These are phyloP conservation scores for Penicillium sp. DNA, from an alignment of 2,329 filamentous ascomycete species.

Conservation along the genomic window DNA sequence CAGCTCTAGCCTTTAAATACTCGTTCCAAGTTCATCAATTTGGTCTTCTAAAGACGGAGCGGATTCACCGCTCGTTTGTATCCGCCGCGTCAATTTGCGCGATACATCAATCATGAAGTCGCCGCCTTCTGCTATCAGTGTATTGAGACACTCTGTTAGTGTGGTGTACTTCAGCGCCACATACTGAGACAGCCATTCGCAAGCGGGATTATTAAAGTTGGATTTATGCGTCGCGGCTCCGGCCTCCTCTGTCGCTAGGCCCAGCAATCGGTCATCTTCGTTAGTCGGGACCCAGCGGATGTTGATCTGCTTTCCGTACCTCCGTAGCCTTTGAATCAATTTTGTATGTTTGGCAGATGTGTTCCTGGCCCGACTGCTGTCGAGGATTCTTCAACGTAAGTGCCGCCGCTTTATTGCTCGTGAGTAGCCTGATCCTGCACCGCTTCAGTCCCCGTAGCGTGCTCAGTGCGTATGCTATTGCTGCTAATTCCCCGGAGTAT, in stretches of 20 bases:
- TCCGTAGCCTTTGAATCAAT: slow-evolving; percentile 20
- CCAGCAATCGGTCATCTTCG: slow-evolving; percentile 14
- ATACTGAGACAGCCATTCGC: no score
- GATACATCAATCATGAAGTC: no score
- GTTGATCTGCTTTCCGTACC: slow-evolving; percentile 18
- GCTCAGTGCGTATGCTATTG: slow-evolving; percentile 21
- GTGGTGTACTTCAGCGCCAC: no score
- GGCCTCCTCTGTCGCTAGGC: slow-evolving; percentile 23
- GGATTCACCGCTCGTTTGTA: no score
- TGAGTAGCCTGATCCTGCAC: slow-evolving; percentile 21
- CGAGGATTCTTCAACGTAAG: slow-evolving; percentile 21
- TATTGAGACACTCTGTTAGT: no score
- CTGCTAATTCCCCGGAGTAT: slow-evolving; percentile 24
- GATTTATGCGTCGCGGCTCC: slow-evolving; percentile 8
- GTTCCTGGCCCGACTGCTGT: no score
- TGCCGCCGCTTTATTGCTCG: slow-evolving; percentile 25
- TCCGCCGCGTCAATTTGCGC: no score
- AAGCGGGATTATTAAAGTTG: no score
- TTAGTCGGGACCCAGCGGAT: slow-evolving; percentile 18
- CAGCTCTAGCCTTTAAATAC: no score
- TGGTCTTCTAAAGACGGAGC: no score
- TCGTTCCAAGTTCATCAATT: no score
- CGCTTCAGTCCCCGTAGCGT: slow-evolving; percentile 16
- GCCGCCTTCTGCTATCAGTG: no score
- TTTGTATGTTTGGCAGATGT: slow-evolving; percentile 22